Base-by-base conservation (phyloP, 2,329 filamentous ascomycete genomes). In the Spiromastix sp. region DNA sequence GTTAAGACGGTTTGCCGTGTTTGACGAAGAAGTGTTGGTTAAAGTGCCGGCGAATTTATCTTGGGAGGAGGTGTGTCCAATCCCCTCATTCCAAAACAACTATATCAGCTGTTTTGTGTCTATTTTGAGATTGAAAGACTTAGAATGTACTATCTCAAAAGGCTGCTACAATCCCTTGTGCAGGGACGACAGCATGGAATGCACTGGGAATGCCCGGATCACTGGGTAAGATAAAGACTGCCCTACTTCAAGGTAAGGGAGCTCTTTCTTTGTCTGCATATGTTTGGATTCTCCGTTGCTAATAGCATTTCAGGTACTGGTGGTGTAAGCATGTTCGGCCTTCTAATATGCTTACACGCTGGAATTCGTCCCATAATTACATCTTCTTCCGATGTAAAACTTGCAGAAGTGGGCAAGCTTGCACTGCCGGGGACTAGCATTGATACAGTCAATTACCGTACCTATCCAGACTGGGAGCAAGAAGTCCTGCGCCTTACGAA, bases 271-370 rank as follows among this genome's bases (percentile, higher is more conserved):
- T n/a, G n/a, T n/a, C n/a, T n/a, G n/a, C n/a, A n/a, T n/a, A n/a
- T n/a, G n/a, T n/a, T n/a, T n/a, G n/a, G n/a, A n/a, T n/a, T n/a
- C n/a, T n/a, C n/a, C n/a, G n/a, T n/a, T n/a, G n/a, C n/a, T n/a
- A n/a, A n/a, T 77, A 4, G 52, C 77, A 28, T 68, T 72, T 3
- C 73, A 76, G 45, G 67, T 67, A 70, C 67, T 3, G 66, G 66
- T 3, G 67, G 66, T 2, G 63, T 70, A 35, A 52, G 56, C 59
- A 34, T 25, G 45, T 40, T 15, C 19, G 9, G 21, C 13, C 55
- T 52, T 0, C 58, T 24, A 20, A 20, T 15, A 33, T 33, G n/a
- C n/a, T n/a, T n/a, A n/a, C n/a, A n/a, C n/a, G n/a, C n/a, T n/a
- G n/a, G n/a, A n/a, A n/a, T n/a, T n/a, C 16, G 48, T 43, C 64